Evolutionary conservation across 163 green algal genomes (phyloP).

Genomic region (Scenedesmus sp.): DNA sequence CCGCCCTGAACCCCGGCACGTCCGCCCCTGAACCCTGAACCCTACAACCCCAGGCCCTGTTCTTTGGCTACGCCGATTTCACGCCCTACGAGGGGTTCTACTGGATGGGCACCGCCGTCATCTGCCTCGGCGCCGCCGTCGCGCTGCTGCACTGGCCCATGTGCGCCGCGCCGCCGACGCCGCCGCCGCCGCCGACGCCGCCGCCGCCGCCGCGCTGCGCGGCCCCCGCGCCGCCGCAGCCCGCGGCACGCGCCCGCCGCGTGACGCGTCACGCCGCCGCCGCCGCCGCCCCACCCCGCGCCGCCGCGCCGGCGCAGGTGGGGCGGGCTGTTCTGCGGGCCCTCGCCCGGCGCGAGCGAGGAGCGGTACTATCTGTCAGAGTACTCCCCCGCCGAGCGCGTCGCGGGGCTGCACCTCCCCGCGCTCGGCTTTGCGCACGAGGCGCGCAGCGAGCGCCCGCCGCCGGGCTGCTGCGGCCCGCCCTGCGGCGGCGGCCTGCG

Average conservation of each 20-base stretch:
- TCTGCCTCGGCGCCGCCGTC: constrained; percentile 44
- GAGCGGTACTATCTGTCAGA: constrained; percentile 77
- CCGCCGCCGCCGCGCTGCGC: neutral
- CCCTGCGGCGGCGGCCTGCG: too few relatives aligned
- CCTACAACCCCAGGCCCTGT: constrained; percentile 27
- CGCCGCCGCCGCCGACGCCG: too few relatives aligned
- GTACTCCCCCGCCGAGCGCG: constrained; percentile 48
- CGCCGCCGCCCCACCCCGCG: neutral
- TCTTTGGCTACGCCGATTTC: constrained; percentile 39
- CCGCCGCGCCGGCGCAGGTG: constrained; percentile 12
- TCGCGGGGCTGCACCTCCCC: constrained; percentile 36
- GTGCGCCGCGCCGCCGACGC: constrained; percentile 51
- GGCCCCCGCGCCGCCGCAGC: neutral
- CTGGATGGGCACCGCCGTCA: constrained; percentile 51
- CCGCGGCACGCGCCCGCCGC: neutral
- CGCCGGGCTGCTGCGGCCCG: neutral
- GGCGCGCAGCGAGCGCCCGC: constrained; percentile 48
- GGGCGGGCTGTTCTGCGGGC: constrained; percentile 51
- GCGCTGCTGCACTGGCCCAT: constrained; percentile 83
- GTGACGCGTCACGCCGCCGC: neutral
- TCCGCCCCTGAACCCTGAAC: too few relatives aligned
- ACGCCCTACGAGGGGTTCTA: constrained; percentile 47
- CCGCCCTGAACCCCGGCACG: too few relatives aligned
- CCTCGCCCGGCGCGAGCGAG: constrained; percentile 60
- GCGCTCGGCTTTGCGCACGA: constrained; percentile 57